These are phyloP conservation scores for Musa balbisiana DNA, from an alignment of 202 grass and related monocot species.

Conservation along the genomic window DNA sequence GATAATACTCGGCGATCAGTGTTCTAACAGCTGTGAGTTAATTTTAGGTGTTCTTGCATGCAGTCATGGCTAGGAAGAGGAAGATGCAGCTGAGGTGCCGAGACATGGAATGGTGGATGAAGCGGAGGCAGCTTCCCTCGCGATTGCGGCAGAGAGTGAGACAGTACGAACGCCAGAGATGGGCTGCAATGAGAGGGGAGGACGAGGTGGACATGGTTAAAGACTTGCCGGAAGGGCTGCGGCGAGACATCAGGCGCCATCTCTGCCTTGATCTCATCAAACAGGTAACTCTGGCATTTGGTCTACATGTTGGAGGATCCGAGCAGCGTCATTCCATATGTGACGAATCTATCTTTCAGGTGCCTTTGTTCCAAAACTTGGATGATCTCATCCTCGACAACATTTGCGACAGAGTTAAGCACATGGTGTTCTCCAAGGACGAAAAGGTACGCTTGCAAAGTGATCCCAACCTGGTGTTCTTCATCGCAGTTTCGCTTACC, in stretches of 20 bases:
- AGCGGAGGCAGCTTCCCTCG: slow-evolving; percentile 72
- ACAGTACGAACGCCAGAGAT: slow-evolving; percentile 67
- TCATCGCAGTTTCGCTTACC: no score
- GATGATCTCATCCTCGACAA: slow-evolving; percentile 95
- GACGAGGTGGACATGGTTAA: slow-evolving; percentile 94
- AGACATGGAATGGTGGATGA: slow-evolving; percentile 99
- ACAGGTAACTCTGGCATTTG: slow-evolving; percentile 30
- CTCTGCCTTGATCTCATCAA: slow-evolving; percentile 88
- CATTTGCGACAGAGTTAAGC: slow-evolving; percentile 74
- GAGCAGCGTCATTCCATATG: no score
- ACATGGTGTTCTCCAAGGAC: slow-evolving; percentile 68
- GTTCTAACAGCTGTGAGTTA: no score
- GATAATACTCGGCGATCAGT: no score
- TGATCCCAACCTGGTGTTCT: not conserved
- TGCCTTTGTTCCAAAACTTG: slow-evolving; percentile 87
- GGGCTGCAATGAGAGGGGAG: slow-evolving; percentile 73
- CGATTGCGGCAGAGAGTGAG: slow-evolving; percentile 71
- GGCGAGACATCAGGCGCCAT: slow-evolving; percentile 76
- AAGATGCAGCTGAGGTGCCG: slow-evolving; percentile 84
- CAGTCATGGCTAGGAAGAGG: slow-evolving; percentile 76
- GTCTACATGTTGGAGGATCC: no score
- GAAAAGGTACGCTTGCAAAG: slow-evolving; percentile 49
- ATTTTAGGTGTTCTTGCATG: slow-evolving; percentile 78
- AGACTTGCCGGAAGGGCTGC: slow-evolving; percentile 75
- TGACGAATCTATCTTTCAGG: slow-evolving; percentile 22